These are phyloP conservation scores for Phytophthora fragariae DNA, from an alignment of 352 stramenopile species.

Conservation along the genomic window DNA sequence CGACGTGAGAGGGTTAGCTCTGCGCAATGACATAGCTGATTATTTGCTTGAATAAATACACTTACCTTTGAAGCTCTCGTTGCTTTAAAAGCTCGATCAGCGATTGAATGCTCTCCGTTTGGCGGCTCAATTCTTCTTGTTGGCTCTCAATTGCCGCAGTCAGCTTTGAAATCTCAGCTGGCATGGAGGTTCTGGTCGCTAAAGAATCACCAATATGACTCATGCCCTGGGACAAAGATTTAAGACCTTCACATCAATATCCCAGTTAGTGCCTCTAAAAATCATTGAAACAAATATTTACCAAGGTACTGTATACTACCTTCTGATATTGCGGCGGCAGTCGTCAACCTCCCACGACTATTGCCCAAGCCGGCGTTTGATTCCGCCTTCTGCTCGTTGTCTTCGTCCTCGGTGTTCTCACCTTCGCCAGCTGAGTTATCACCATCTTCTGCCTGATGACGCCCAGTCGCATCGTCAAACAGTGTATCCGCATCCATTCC, in stretches of 20 bases:
- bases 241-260: neutral
- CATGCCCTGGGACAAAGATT: neutral
- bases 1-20: neutral
- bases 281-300: too few relatives aligned
- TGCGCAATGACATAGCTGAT: neutral
- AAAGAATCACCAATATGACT: neutral
- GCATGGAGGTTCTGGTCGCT: neutral
- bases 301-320: neutral
- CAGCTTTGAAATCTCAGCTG: neutral
- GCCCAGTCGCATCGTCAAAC: neutral
- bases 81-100: neutral
- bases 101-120: neutral
- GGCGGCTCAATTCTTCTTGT: neutral
- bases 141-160: neutral
- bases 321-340: neutral
- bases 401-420: too few relatives aligned
- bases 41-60: neutral
- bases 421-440: too few relatives aligned
- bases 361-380: too few relatives aligned
- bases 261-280: too few relatives aligned
- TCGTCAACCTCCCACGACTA: neutral
- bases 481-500: neutral
- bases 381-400: too few relatives aligned
- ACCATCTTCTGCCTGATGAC: neutral
- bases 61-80: neutral